Base-by-base conservation (phyloP, 352 stramenopile species). In the Pythium phragmiticola region DNA sequence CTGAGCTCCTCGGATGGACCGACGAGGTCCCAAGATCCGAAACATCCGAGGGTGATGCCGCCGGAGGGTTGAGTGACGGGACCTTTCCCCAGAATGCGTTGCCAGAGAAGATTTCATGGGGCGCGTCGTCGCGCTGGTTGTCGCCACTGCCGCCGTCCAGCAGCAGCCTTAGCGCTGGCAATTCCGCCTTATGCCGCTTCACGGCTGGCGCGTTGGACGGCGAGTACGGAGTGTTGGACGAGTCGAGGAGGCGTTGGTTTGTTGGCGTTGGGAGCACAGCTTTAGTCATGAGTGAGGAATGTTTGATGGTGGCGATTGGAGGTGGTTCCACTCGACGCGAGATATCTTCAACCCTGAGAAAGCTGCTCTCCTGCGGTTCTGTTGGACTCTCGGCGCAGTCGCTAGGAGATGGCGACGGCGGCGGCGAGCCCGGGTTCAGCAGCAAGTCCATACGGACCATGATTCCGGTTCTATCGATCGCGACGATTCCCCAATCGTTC, bases 371-470 rank as follows among this genome's bases (percentile, higher is more conserved):
- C 37, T 42, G 37, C 9, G 14, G 9, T 16, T 16, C 9, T 42
- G 39, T 45, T 61, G 54, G 42, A 30, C 19, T 39, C 8, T 52
- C 41, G 11, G 7, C 30, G 5, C 7, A 30, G 7, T 43, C 21
- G 19, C 46, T 36, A 7, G 41, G 62, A 17, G 41, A 39, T 8
- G 62, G 62, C 37, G 62, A 69, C 48, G 46, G 23, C 37, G 55
- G 62, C 48, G 62, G 62, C 7, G 62, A 59, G 48, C 62, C 54
- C 26, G 62, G 62, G 28, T 69, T 69, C 17, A 69, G 41, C 13
- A 69, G 55, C 37, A 69, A 42, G 47, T 69, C 62, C 54, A 69
- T 63, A 28, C 62, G 62, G 7, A 69, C 13, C 62, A 69, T 69
- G 4, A 21, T 63, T 9, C 7, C 45, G n/a, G 45, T n/a, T 30